Conservation (phyloP, 495 filamentous ascomycete genomes). For the Ascodesmis nigricans region DNA sequence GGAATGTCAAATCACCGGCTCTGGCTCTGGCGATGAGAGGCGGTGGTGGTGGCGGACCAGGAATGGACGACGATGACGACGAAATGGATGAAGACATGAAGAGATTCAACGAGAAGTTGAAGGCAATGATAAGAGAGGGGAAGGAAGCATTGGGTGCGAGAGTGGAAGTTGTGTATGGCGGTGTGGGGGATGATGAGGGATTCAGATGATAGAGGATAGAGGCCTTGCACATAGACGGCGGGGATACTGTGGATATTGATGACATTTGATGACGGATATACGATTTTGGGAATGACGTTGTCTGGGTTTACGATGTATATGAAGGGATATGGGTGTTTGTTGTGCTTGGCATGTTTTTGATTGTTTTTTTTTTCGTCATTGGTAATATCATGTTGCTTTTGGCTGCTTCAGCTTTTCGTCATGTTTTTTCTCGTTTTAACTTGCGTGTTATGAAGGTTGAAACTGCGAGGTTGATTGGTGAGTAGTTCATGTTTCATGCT, state of each 20-base stretch:
- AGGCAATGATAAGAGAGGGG: slow-evolving; percentile 71
- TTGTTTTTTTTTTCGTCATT: slow-evolving; percentile 3
- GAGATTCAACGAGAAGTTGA: slow-evolving; percentile 52
- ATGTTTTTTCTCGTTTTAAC: not conserved
- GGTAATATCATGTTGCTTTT: not conserved
- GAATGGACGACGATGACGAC: slow-evolving; percentile 22
- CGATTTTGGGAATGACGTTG: not conserved
- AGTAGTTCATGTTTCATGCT: not conserved
- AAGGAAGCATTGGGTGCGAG: slow-evolving; percentile 50
- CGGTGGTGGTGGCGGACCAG: too few species aligned
- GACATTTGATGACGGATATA: not conserved
- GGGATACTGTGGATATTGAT: not conserved
- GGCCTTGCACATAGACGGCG: not conserved
- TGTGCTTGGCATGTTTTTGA: not conserved
- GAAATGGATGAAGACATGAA: slow-evolving; percentile 59
- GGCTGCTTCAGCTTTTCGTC: not conserved
- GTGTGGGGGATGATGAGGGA: slow-evolving; percentile 22
- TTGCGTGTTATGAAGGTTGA: not conserved
- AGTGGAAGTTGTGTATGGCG: slow-evolving; percentile 39
- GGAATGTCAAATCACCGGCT: too few species aligned
- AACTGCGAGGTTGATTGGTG: too few species aligned
- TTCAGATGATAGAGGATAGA: slow-evolving; percentile 3
- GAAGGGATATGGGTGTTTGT: not conserved
- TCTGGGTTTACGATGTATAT: not conserved
- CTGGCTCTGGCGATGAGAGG: too few species aligned